A percentile compares a stretch with the other conserved stretches of the same genome.
phyloP scores from a whole-genome alignment of 2,329 filamentous ascomycete species.

The Apiospora sp. region DNA sequence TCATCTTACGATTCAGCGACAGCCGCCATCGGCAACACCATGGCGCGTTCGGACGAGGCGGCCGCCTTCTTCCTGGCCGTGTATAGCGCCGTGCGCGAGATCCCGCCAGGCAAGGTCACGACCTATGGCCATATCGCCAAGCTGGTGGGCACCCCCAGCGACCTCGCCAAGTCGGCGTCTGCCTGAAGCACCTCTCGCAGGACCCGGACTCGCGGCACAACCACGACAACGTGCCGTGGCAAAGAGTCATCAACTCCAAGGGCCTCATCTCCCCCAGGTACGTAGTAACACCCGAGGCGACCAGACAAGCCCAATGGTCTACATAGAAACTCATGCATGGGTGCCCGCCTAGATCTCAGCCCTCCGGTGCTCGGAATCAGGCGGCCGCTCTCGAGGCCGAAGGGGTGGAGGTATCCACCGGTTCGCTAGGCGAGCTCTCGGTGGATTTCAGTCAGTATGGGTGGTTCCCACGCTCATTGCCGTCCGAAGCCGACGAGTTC shows the following conservation, averaged over 20 bases:
- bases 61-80: conserved; percentile 78
- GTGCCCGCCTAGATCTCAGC: conserved; percentile 51
- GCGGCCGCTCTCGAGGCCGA: conserved; percentile 59
- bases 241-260: conserved; percentile 88
- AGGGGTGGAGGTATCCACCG: conserved; percentile 58
- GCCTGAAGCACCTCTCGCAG: conserved; percentile 82
- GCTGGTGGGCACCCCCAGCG: conserved; percentile 77
- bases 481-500: conserved; percentile 47
- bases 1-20: not conserved
- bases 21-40: conserved; percentile 40
- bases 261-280: conserved; percentile 87
- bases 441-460: conserved; percentile 61
- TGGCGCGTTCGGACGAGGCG: conserved; percentile 79
- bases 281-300: not conserved
- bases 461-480: conserved; percentile 62
- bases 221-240: conserved; percentile 86
- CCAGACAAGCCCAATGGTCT: not conserved
- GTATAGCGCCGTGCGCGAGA: conserved; percentile 84
- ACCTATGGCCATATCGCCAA: conserved; percentile 84
- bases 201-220: conserved; percentile 67
- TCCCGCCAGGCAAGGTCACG: conserved; percentile 84
- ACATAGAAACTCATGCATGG: conserved; percentile 25
- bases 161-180: conserved; percentile 86
- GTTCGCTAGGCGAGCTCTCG: conserved; percentile 58
- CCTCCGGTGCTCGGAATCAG: conserved; percentile 57